phyloP scores from a whole-genome alignment of 148 eudicot species.

The Pharnaceum exiguum region DNA sequence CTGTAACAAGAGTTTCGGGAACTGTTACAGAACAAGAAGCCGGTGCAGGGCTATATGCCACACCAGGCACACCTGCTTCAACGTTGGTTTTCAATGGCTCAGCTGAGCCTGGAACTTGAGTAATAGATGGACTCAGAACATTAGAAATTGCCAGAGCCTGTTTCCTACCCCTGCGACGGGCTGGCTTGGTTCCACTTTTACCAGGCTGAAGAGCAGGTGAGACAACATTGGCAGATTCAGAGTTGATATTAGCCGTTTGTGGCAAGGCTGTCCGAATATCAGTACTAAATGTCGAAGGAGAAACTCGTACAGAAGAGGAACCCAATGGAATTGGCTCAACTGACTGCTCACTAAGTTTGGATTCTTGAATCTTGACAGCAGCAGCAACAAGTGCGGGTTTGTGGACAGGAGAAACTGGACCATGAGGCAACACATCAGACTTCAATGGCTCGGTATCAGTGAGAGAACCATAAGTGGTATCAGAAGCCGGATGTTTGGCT shows the following conservation, averaged over 20 bases:
- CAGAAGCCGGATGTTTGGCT: slow-evolving; percentile 1
- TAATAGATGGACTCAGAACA: slow-evolving; percentile 19
- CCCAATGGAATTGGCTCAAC: slow-evolving; percentile 1
- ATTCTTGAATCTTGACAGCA: slow-evolving; percentile 8
- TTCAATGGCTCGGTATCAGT: background rate
- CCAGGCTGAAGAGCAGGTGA: slow-evolving; percentile 26
- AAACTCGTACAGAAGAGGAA: slow-evolving; percentile 7
- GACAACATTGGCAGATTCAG: slow-evolving; percentile 28
- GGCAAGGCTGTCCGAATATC: slow-evolving; percentile 5
- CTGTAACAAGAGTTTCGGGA: slow-evolving; percentile 32
- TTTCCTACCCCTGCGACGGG: slow-evolving; percentile 60
- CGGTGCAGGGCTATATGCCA: slow-evolving; percentile 21
- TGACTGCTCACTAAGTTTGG: slow-evolving; percentile 7
- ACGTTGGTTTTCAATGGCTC: slow-evolving; percentile 17
- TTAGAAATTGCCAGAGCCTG: slow-evolving; percentile 26
- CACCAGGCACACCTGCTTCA: slow-evolving; percentile 1
- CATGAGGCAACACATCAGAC: background rate
- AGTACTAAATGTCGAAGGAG: background rate
- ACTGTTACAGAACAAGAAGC: slow-evolving; percentile 20
- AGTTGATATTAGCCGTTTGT: slow-evolving; percentile 24
- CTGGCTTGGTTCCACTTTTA: slow-evolving; percentile 38
- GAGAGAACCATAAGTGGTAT: slow-evolving; percentile 1
- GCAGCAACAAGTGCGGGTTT: slow-evolving; percentile 6
- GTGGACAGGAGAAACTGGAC: background rate
- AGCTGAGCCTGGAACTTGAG: slow-evolving; percentile 13